Conservation (phyloP, 768 basidiomycete species). For the Lactarius sanguifluus region DNA sequence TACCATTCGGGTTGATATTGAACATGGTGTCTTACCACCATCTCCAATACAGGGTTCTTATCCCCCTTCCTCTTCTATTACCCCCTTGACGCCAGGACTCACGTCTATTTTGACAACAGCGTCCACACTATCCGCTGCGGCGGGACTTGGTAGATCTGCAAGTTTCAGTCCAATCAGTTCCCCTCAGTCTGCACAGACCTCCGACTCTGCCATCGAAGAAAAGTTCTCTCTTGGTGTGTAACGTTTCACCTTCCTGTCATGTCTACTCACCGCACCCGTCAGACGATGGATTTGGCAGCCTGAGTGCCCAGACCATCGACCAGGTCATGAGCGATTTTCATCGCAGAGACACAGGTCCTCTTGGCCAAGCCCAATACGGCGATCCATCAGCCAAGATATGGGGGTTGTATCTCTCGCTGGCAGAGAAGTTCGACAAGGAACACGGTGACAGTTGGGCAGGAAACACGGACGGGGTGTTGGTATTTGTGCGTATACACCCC, state of each 20-base stretch:
- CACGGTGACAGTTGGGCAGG: conserved; percentile 27
- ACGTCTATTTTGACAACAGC: background rate
- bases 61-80: background rate
- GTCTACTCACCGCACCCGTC: background rate
- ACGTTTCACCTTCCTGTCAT: background rate
- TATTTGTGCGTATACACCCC: conserved; percentile 21
- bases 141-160: background rate
- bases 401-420: conserved; percentile 22
- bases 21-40: conserved; percentile 1
- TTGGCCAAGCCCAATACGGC: background rate
- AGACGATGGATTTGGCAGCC: background rate
- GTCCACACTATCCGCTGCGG: background rate
- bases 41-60: conserved; percentile 2
- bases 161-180: background rate
- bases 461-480: conserved; percentile 26
- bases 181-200: background rate
- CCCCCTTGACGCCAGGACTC: background rate
- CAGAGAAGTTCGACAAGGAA: conserved; percentile 24
- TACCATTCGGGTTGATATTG: background rate
- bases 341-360: conserved; percentile 6
- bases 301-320: background rate
- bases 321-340: background rate
- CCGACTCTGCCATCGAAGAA: conserved; percentile 10
- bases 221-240: conserved; percentile 3
- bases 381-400: conserved; percentile 23